phyloP scores from a whole-genome alignment of 2,329 filamentous ascomycete species.

The Diaporthe caulivora region DNA sequence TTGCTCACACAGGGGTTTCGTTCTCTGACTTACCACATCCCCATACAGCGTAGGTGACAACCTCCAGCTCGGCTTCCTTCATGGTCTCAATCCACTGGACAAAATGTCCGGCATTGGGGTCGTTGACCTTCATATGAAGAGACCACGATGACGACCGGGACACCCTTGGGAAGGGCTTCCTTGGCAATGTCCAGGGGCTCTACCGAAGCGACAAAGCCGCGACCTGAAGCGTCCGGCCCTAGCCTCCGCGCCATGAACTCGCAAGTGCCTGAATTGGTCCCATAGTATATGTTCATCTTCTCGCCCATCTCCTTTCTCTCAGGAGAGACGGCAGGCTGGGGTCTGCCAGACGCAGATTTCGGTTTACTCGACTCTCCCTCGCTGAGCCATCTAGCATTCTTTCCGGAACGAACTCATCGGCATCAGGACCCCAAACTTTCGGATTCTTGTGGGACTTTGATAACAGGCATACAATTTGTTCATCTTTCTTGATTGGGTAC shows the following conservation, averaged over 20 bases:
- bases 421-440: constrained; percentile 40
- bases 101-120: constrained; percentile 78
- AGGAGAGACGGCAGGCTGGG: background rate
- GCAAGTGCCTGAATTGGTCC: constrained; percentile 82
- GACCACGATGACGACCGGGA: constrained; percentile 75
- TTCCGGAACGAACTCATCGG: constrained; percentile 40
- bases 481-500: background rate
- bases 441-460: constrained; percentile 39
- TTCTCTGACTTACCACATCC: constrained; percentile 66
- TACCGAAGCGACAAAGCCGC: constrained; percentile 69
- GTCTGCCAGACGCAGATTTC: background rate
- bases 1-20: background rate
- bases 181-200: constrained; percentile 72
- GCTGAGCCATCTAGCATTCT: constrained; percentile 38
- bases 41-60: constrained; percentile 76
- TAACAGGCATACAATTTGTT: constrained; percentile 32
- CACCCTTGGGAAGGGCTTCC: constrained; percentile 68
- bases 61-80: constrained; percentile 61
- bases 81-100: constrained; percentile 73
- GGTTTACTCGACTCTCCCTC: background rate
- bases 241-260: constrained; percentile 75
- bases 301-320: background rate
- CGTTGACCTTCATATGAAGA: constrained; percentile 82
- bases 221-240: constrained; percentile 67
- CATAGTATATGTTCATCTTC: constrained; percentile 74